These are phyloP conservation scores for Talaromyces atroroseus DNA, from an alignment of 2,329 filamentous ascomycete species.

Conservation along the genomic window DNA sequence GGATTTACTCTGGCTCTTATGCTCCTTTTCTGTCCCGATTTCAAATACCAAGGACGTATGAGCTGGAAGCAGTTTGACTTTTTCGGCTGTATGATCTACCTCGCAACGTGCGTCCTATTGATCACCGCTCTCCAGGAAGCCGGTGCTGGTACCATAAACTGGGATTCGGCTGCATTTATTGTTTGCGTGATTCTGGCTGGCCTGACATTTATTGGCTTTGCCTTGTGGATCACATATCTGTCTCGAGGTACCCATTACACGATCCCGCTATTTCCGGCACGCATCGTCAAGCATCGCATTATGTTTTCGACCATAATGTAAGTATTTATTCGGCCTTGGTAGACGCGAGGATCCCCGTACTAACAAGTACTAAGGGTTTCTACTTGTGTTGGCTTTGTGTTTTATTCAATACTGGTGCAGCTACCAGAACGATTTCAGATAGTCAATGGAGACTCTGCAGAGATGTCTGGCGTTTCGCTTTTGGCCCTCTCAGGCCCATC, in stretches of 20 bases:
- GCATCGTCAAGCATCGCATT: constrained; percentile 2
- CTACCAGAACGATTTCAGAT: constrained; percentile 3
- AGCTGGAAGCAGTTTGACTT: constrained; percentile 22
- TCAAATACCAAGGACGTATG: constrained; percentile 2
- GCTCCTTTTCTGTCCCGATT: constrained; percentile 21
- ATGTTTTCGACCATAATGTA: constrained; percentile 2
- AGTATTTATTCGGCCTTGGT: neutral
- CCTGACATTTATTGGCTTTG: neutral
- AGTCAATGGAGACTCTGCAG: neutral
- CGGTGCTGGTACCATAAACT: neutral
- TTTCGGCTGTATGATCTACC: constrained; percentile 23
- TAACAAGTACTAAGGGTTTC: neutral
- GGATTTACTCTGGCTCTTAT: constrained; percentile 20
- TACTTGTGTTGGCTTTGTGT: neutral
- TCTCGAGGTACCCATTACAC: neutral
- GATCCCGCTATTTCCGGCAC: neutral
- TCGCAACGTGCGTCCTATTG: neutral
- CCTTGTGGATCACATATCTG: neutral
- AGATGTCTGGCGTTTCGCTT: neutral
- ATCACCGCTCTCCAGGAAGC: constrained; percentile 1
- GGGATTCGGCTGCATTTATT: neutral
- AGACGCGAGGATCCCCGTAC: neutral
- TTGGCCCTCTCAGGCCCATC: neutral
- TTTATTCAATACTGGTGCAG: neutral
- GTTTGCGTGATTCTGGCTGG: neutral